Percentiles rank a stretch among this genome's conserved stretches.
These are phyloP conservation scores for Aquilaria sinensis DNA, from an alignment of 345 rosid species.

Conservation along the genomic window DNA sequence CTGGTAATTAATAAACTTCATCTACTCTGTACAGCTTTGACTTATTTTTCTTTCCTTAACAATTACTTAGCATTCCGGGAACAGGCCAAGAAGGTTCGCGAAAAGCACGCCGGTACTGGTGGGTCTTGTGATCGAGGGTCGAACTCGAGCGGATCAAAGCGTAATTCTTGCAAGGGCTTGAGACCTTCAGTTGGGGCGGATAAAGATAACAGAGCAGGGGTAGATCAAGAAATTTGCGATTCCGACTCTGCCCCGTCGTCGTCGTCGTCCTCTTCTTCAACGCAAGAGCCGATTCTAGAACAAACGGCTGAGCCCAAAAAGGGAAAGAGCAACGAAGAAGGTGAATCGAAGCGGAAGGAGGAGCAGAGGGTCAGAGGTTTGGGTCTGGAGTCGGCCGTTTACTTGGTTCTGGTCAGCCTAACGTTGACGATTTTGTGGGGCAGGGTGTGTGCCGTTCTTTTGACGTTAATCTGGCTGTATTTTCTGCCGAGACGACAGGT, in stretches of 20 bases:
- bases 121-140: conserved; percentile 14
- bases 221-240: background rate
- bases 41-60: background rate
- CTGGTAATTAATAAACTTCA: conserved; percentile 22
- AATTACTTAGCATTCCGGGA: background rate
- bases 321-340: background rate
- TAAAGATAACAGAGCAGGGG: background rate
- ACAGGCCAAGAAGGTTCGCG: conserved; percentile 24
- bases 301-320: background rate
- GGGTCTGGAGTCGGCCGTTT: conserved; percentile 7
- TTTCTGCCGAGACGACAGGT: conserved; percentile 12
- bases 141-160: background rate
- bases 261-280: conserved; percentile 4
- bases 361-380: background rate
- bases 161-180: background rate
- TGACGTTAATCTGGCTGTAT: conserved; percentile 28
- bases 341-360: conserved; percentile 1
- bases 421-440: conserved; percentile 33
- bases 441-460: conserved; percentile 29
- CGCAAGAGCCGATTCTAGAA: conserved; percentile 9
- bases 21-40: background rate
- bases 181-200: background rate
- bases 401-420: conserved; percentile 19
- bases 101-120: conserved; percentile 10
- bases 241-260: background rate